phyloP scores from a whole-genome alignment of 78 protist species.

The Chrysochromulina parva region DNA sequence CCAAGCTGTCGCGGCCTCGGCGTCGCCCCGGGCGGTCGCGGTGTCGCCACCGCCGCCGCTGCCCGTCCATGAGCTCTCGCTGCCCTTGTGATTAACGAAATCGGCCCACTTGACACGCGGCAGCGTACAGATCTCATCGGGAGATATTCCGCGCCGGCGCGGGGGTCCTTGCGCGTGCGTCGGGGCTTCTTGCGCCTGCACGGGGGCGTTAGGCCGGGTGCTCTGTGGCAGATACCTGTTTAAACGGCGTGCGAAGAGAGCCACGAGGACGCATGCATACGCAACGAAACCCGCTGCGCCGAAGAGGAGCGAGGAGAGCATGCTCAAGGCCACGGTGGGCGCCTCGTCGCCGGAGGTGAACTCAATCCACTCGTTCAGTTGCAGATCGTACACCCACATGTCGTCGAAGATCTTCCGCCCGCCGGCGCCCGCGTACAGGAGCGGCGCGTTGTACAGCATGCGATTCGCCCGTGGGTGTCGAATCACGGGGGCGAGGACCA shows the following conservation, averaged over 20 bases:
- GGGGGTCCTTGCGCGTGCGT: not conserved
- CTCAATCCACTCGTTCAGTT: not conserved
- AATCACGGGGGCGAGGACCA: not conserved
- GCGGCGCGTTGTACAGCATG: not conserved
- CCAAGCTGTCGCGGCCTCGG: too few relatives aligned
- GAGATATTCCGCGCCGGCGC: not conserved
- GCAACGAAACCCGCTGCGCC: not conserved
- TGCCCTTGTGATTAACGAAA: too few relatives aligned
- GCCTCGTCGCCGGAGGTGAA: not conserved
- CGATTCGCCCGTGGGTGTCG: not conserved
- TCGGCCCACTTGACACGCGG: not conserved
- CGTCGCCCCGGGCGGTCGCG: too few relatives aligned
- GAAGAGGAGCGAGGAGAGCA: not conserved
- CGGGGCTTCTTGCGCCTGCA: not conserved
- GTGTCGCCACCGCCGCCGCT: too few relatives aligned
- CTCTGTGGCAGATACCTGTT: too few relatives aligned
- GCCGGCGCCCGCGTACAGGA: not conserved
- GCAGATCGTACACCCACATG: not conserved
- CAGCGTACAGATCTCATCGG: not conserved
- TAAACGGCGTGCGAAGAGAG: not conserved
- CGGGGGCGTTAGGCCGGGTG: not conserved
- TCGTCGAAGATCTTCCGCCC: not conserved
- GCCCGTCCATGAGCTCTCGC: too few relatives aligned
- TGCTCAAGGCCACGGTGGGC: too few relatives aligned
- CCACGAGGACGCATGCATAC: not conserved